Base-by-base conservation (phyloP, 257 asterid species). In the Rubia yunnanensis region DNA sequence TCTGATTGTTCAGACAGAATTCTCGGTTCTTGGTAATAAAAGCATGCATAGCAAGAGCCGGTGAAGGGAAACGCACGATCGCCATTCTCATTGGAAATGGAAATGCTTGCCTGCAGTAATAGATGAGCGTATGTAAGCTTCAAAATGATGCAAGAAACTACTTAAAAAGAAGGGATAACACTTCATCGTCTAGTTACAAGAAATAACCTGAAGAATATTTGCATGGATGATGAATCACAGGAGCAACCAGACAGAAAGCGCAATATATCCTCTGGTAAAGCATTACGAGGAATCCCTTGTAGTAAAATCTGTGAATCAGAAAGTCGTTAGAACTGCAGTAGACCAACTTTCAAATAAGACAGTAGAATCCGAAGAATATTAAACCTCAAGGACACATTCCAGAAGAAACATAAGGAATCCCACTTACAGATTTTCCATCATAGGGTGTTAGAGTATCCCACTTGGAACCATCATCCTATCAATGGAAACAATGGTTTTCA, bases 351-450 rank as follows among this genome's bases (percentile, higher is more conserved):
- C 4, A 41, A 22, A 2, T 3, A 26, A 44, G 44, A 64, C 27
- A 6, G 10, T 28, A 26, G 58, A 63, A 41, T 44, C 44, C 44
- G 17, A n/a, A n/a, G 34, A 27, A 22, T 14, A 17, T 70, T 48
- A 15, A 18, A 28, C 59, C 64, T 54, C 63, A 68, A 10, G 24
- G 24, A 39, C 44, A 53, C 10, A 41, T 41, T 14, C 50, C 50
- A 18, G 11, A 49, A 23, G 48, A 68, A 74, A 48, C 27, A 41
- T 14, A 18, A 62, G 60, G 24, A 63, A 26, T 64, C 41, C 71
- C 64, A 74, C 95, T 84, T 83, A 92, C 99, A 71, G 87, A 70
- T 86, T 89, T 92, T 68, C 97, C 99, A 67, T 83, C 88, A 70
- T 73, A 84, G 28, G 87, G 76, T 70, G 72, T 57, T 64, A 71